Conservation (phyloP, 805 yeast species). For the Maudiozyma bulderi region DNA sequence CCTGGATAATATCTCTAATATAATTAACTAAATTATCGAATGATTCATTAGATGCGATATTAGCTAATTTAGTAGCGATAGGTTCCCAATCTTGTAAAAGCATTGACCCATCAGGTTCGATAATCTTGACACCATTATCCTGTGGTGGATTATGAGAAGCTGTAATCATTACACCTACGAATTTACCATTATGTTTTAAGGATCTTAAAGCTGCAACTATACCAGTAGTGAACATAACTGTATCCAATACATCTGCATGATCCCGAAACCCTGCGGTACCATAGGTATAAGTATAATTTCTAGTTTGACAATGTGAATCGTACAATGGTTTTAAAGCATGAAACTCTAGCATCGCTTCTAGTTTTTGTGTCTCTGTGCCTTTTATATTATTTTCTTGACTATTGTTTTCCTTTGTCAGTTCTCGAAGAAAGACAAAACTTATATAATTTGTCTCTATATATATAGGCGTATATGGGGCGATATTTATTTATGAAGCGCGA, state of each 20-base stretch:
- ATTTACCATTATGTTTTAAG: constrained; percentile 51
- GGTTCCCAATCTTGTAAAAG: constrained; percentile 75
- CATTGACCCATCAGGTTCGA: constrained; percentile 91
- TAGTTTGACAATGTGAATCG: constrained; percentile 33
- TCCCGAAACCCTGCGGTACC: constrained; percentile 98
- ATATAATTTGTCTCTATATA: no score
- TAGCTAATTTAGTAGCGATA: constrained; percentile 72
- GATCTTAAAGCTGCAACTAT: constrained; percentile 77
- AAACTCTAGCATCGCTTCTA: neutral
- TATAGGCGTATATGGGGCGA: no score
- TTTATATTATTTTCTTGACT: no score
- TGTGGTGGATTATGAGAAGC: constrained; percentile 91
- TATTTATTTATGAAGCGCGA: no score
- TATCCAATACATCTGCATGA: constrained; percentile 57
- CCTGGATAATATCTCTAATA: neutral
- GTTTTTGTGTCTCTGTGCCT: neutral
- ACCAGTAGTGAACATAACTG: constrained; percentile 78
- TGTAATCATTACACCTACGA: constrained; percentile 93
- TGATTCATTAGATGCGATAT: constrained; percentile 36
- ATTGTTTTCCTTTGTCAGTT: no score
- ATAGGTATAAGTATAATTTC: constrained; percentile 43
- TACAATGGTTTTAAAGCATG: constrained; percentile 11
- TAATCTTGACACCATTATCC: constrained; percentile 89
- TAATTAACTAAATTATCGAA: constrained; percentile 31
- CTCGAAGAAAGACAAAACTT: no score